These are phyloP conservation scores for Cadophora malorum DNA, from an alignment of 2,329 filamentous ascomycete genomes.

Conservation along the genomic window DNA sequence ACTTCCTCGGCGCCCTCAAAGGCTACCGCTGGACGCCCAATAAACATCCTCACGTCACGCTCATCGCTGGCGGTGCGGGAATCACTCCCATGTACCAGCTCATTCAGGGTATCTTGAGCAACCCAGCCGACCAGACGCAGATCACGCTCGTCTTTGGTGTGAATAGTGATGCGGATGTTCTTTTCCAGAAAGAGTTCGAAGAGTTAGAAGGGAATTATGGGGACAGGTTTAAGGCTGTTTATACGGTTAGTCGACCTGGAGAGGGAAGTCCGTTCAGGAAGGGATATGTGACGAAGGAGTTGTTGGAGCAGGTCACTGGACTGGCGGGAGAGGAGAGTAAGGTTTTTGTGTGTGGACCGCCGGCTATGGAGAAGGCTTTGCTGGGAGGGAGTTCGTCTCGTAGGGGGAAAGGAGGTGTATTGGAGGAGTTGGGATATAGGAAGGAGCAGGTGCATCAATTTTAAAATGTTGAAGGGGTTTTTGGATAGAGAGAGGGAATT, in stretches of 20 bases:
- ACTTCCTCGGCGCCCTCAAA: slow-evolving; percentile 61
- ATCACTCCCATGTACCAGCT: slow-evolving; percentile 76
- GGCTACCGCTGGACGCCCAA: slow-evolving; percentile 59
- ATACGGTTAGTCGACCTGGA: slow-evolving; percentile 59
- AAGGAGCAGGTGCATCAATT: slow-evolving; percentile 66
- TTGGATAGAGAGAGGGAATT: background rate
- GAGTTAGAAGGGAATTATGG: slow-evolving; percentile 56
- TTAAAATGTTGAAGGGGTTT: slow-evolving; percentile 40
- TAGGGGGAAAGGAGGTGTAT: slow-evolving; percentile 52
- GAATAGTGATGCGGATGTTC: slow-evolving; percentile 67
- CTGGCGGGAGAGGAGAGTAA: slow-evolving; percentile 54
- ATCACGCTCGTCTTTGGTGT: slow-evolving; percentile 71
- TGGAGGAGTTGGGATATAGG: slow-evolving; percentile 62
- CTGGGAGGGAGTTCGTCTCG: slow-evolving; percentile 44
- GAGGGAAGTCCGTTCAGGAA: slow-evolving; percentile 53
- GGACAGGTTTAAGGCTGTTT: slow-evolving; percentile 61
- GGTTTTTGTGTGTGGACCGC: slow-evolving; percentile 74
- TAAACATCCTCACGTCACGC: slow-evolving; percentile 58
- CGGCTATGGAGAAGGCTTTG: slow-evolving; percentile 67
- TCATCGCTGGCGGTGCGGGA: slow-evolving; percentile 73
- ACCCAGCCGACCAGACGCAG: slow-evolving; percentile 66
- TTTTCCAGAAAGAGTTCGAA: slow-evolving; percentile 62
- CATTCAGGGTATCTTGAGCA: slow-evolving; percentile 64
- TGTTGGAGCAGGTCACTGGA: slow-evolving; percentile 58
- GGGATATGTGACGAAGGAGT: slow-evolving; percentile 63